These are phyloP conservation scores for Lipomyces spencermartinsiae DNA, from an alignment of 805 yeast genomes.

Conservation along the genomic window DNA sequence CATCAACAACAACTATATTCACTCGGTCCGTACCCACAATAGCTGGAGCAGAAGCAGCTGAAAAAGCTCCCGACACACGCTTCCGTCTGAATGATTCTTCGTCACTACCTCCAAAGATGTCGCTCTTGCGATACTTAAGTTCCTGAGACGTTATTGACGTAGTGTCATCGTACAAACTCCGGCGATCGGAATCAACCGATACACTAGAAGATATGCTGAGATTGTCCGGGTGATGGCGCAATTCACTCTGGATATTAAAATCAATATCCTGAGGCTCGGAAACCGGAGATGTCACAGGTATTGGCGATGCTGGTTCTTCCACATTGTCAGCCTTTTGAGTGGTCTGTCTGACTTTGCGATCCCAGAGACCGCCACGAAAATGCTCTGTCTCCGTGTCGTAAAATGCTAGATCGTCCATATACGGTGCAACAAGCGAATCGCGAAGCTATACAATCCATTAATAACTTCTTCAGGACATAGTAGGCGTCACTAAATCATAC, in stretches of 20 bases:
- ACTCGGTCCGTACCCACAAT: conserved; percentile 34
- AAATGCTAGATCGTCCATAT: conserved; percentile 85
- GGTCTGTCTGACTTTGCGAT: conserved; percentile 40
- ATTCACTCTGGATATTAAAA: conserved; percentile 4
- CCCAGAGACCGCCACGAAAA: conserved; percentile 96
- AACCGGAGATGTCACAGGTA: not conserved
- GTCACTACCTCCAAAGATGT: conserved; percentile 5
- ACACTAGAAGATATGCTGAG: conserved; percentile 30
- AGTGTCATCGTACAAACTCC: conserved; percentile 26
- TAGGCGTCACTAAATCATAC: conserved; percentile 47
- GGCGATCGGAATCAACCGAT: conserved; percentile 31
- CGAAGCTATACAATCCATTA: conserved; percentile 35
- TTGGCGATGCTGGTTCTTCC: conserved; percentile 5
- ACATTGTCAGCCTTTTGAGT: not conserved
- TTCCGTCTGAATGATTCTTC: conserved; percentile 21
- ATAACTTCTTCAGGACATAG: not conserved
- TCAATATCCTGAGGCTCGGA: conserved; percentile 15
- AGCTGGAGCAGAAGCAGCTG: conserved; percentile 34
- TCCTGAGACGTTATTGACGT: conserved; percentile 15
- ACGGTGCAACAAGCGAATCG: conserved; percentile 82
- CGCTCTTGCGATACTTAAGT: conserved; percentile 14
- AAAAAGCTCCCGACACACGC: conserved; percentile 20
- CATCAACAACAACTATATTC: conserved; percentile 36
- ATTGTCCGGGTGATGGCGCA: conserved; percentile 27
- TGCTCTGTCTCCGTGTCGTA: conserved; percentile 69